Evolutionary conservation across 2,329 filamentous ascomycete genomes (phyloP).

Genomic region (Diaporthe batatas): DNA sequence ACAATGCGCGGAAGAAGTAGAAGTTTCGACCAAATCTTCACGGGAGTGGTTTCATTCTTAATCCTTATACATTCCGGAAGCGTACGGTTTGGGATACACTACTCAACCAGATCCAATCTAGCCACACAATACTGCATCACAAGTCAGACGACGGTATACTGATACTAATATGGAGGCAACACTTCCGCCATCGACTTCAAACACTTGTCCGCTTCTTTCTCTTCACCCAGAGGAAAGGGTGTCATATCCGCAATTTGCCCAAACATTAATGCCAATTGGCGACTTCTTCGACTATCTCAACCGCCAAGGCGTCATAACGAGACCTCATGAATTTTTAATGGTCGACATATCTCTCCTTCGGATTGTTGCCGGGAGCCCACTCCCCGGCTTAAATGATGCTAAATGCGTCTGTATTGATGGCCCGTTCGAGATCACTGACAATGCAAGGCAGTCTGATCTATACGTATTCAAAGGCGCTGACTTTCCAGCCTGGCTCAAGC

Average conservation of each 20-base stretch:
- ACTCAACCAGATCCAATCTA: too few species aligned
- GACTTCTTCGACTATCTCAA: background rate
- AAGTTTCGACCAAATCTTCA: too few species aligned
- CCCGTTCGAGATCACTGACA: background rate
- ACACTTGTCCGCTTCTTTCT: background rate
- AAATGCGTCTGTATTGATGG: background rate
- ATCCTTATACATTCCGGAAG: too few species aligned
- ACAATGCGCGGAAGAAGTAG: too few species aligned
- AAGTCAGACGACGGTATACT: background rate
- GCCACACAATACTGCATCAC: background rate
- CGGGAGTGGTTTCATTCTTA: too few species aligned
- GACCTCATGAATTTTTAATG: background rate
- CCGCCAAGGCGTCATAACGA: background rate
- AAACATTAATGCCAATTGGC: background rate
- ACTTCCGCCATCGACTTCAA: background rate
- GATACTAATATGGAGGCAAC: background rate
- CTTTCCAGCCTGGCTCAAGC: conserved; percentile 7
- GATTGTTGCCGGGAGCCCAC: background rate
- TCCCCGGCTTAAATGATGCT: background rate
- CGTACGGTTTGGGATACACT: too few species aligned
- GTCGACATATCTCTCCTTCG: conserved; percentile 1
- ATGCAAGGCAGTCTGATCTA: background rate
- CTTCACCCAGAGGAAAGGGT: background rate
- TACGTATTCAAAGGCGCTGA: conserved; percentile 4
- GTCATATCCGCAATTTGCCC: background rate